Evolutionary conservation across 495 filamentous ascomycete genomes (phyloP), one percentile per base, ranked within the genome.

Genomic region (Hypoxylon rickii): DNA sequence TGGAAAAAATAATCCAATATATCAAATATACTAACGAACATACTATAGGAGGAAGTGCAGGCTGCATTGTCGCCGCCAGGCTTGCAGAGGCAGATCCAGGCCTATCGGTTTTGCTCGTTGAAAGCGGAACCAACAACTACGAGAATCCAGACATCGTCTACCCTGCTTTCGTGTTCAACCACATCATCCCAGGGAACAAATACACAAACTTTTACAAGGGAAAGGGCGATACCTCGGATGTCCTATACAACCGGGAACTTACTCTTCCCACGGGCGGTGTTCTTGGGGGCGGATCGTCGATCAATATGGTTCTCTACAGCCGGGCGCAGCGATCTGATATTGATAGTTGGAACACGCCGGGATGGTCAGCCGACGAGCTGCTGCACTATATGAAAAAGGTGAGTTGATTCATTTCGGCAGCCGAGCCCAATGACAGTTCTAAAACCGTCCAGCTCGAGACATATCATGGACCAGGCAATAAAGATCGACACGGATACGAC

Each of bases 231-330:
- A n/a, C n/a, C n/a, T n/a, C n/a, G n/a, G n/a, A n/a, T n/a, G n/a
- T n/a, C n/a, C n/a, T n/a, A n/a, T n/a, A n/a, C n/a, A n/a, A n/a
- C 19, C 69, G 81, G 16, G 66, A 70, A 51, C 63, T 71, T 29
- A 34, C 40, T 2, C 37, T 85, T 6, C 73, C 77, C 0, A 64
- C 70, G 6, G 82, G 79, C 20, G 74, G 77, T 42, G 65, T 79
- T 4, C 71, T 86, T 0, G 83, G 83, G 24, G 83, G 83, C 20
- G 83, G 83, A 3, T 77, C 73, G 12, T 80, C 79, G 1, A 77
- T 81, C 18, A 86, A 86, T 64, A 75, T 80, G 44, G 76, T 82
- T 70, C 73, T 46, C 47, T 72, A 70, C 51, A 56, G 39, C 38
- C 64, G 67, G 0, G 62, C 59, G 3, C 69, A 70, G 39, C 31